phyloP scores from a whole-genome alignment of 441 rosid species.

The Arabidopsis lyrata region DNA sequence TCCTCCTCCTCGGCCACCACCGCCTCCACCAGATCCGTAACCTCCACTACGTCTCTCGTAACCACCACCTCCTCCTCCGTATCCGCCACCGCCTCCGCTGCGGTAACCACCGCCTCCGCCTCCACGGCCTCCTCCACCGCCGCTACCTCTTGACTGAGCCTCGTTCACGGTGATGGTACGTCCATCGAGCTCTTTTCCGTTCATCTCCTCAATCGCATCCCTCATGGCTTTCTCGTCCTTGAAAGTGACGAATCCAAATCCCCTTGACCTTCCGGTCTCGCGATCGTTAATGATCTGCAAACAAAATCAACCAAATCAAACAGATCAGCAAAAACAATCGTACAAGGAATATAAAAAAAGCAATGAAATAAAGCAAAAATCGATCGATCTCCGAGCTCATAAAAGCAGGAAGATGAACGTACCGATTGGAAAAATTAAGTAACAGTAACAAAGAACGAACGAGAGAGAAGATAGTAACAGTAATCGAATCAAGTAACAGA shows the following conservation, averaged over 20 bases:
- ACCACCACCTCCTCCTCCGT: constrained; percentile 49
- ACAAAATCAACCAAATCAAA: background rate
- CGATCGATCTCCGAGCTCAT: constrained; percentile 79
- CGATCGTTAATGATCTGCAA: constrained; percentile 74
- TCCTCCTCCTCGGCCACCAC: constrained; percentile 34
- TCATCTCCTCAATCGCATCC: constrained; percentile 80
- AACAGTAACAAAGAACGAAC: constrained; percentile 53
- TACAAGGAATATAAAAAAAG: background rate
- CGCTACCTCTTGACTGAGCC: constrained; percentile 72
- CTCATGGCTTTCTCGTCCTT: constrained; percentile 74
- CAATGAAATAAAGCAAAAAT: background rate
- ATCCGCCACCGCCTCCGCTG: constrained; percentile 48
- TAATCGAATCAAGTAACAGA: constrained; percentile 65
- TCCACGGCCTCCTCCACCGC: constrained; percentile 52
- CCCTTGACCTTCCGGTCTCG: constrained; percentile 79
- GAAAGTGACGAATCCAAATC: constrained; percentile 86
- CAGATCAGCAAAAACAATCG: background rate
- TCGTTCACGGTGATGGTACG: constrained; percentile 80
- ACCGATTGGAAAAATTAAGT: constrained; percentile 60
- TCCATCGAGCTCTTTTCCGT: constrained; percentile 71
- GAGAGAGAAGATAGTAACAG: constrained; percentile 48
- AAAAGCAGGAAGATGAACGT: constrained; percentile 81
- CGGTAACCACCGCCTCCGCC: constrained; percentile 44
- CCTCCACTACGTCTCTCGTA: constrained; percentile 47
- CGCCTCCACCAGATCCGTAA: constrained; percentile 45